Base-by-base conservation (phyloP, 2,329 filamentous ascomycete genomes). In the Metarhizium humberi region DNA sequence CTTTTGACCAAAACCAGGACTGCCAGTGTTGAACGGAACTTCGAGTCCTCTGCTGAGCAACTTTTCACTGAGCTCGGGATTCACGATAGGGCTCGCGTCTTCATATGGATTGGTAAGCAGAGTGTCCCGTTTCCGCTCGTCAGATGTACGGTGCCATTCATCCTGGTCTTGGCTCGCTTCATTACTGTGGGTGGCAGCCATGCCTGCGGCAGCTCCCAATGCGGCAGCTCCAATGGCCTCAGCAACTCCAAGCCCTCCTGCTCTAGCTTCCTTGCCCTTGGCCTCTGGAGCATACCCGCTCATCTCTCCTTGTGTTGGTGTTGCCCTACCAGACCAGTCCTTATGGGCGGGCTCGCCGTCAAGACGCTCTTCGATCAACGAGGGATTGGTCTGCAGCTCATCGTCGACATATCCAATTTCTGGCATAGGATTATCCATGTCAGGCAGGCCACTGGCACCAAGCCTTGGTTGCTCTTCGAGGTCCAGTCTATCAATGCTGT, bases 321-420 rank as follows among this genome's bases (percentile, higher is more conserved):
- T 84, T 11, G 75, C 71, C 55, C 80, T 75, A 54, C 81, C 80
- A 36, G 77, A 76, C 76, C 81, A 84, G 54, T 78, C 74, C 51
- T 79, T 76, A 38, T 61, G 59, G 6, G 57, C 59, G 18, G 59
- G 55, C 32, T 70, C 64, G 2, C 80, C 82, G 52, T 82, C 85
- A 51, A 87, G 80, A 1, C 85, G 86, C 18, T 88, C 90, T 60
- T 91, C 81, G 45, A 95, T 84, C 51, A 92, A 78, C 0, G 92
- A 96, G 3, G 90, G 90, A 65, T 95, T 95, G 18, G 91, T 95
- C 49, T 83, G 86, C 16, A 90, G 79, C 58, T 95, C 90, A 42
- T 82, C 79, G 11, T 79, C 75, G 2, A 73, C 62, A 60, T 89
- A 87, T 4, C 87, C 90, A 63, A 88, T 84, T 65, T 92, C 90